phyloP scores from a whole-genome alignment of 352 stramenopile species.

The Phytophthora quininea region DNA sequence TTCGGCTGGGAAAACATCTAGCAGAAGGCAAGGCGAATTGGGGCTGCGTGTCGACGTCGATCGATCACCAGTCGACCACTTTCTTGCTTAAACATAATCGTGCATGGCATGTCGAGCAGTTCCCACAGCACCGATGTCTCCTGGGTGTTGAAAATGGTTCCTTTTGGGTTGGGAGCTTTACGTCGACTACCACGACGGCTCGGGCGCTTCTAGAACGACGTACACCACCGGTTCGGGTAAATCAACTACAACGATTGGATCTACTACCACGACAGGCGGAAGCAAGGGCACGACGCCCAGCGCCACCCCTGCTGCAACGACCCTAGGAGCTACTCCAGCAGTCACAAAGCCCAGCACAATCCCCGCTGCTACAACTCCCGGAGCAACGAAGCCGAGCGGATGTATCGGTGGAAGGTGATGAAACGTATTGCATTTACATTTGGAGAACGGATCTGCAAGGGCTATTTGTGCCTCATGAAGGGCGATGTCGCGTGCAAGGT shows the following conservation, averaged over 20 bases:
- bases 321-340: not conserved
- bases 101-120: slow-evolving; percentile 43
- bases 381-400: slow-evolving; percentile 25
- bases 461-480: slow-evolving; percentile 59
- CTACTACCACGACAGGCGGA: slow-evolving; percentile 6
- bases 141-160: slow-evolving; percentile 70
- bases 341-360: slow-evolving; percentile 14
- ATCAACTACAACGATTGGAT: slow-evolving; percentile 8
- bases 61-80: slow-evolving; percentile 62
- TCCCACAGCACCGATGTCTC: slow-evolving; percentile 56
- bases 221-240: slow-evolving; percentile 17
- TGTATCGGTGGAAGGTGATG: slow-evolving; percentile 72
- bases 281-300: slow-evolving; percentile 7
- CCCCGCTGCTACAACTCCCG: slow-evolving; percentile 24
- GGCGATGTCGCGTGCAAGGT: slow-evolving; percentile 57
- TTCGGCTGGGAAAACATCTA: slow-evolving; percentile 53
- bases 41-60: slow-evolving; percentile 28
- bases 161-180: slow-evolving; percentile 30
- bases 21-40: slow-evolving; percentile 42
- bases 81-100: slow-evolving; percentile 72
- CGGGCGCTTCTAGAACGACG: slow-evolving; percentile 3
- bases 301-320: slow-evolving; percentile 13
- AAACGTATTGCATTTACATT: slow-evolving; percentile 67
- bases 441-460: slow-evolving; percentile 62
- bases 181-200: slow-evolving; percentile 1